phyloP scores from a whole-genome alignment of 139 green algal genomes.

The Spirogloea muscicola region DNA sequence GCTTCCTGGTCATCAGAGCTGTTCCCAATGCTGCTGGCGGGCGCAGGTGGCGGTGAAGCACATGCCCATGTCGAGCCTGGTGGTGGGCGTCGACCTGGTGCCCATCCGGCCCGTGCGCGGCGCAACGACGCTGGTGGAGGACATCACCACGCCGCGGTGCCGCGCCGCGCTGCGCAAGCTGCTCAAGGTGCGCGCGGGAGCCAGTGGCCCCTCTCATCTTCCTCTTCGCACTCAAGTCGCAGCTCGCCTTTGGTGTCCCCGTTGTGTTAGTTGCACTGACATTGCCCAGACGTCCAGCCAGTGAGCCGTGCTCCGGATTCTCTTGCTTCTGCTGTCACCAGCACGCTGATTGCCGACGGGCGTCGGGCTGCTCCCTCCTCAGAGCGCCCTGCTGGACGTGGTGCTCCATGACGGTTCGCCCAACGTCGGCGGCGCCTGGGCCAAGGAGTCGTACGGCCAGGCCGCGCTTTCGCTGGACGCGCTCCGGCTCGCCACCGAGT shows the following conservation, averaged over 20 bases:
- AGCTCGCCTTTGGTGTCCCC: too few species aligned
- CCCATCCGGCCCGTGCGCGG: conserved; percentile 89
- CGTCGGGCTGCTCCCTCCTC: too few species aligned
- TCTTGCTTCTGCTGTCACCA: too few species aligned
- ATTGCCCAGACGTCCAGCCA: too few species aligned
- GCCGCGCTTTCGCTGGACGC: conserved; percentile 85
- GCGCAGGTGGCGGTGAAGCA: conserved; percentile 85
- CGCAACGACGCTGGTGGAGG: conserved; percentile 74
- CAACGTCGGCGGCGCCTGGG: conserved; percentile 93
- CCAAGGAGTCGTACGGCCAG: conserved; percentile 71
- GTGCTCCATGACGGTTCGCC: conserved; percentile 96
- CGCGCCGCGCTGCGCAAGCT: conserved; percentile 73
- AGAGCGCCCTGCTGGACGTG: conserved; percentile 71
- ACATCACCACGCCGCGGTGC: conserved; percentile 87
- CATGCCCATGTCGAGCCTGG: conserved; percentile 82
- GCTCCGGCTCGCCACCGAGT: conserved; percentile 83
- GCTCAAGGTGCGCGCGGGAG: too few species aligned
- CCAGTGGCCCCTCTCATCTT: too few species aligned
- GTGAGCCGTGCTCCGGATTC: too few species aligned
- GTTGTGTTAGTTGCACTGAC: too few species aligned
- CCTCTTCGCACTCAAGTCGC: too few species aligned
- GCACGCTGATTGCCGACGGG: too few species aligned
- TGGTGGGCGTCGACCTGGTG: conserved; percentile 92
- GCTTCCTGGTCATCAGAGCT: too few species aligned
- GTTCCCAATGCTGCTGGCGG: too few species aligned